Evolutionary conservation across 2,329 filamentous ascomycete species (phyloP).

Genomic region (Aureobasidium sp.): DNA sequence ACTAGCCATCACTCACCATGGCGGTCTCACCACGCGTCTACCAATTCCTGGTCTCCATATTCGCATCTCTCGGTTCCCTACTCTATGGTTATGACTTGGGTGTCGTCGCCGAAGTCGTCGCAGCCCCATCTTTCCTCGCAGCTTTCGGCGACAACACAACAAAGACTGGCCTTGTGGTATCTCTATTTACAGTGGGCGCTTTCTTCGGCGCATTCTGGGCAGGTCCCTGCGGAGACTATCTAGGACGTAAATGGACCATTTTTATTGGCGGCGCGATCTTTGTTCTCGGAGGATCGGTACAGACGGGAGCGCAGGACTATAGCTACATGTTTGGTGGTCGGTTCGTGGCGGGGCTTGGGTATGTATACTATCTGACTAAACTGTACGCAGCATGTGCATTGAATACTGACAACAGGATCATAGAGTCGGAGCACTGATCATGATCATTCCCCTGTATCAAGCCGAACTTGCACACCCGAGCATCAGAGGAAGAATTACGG

Average conservation of each 20-base stretch:
- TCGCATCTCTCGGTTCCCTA: constrained; percentile 29
- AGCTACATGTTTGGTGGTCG: constrained; percentile 21
- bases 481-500: constrained; percentile 22
- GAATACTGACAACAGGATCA: not conserved
- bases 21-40: constrained; percentile 20
- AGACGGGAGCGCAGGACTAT: constrained; percentile 21
- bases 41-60: constrained; percentile 31
- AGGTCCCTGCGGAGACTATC: constrained; percentile 59
- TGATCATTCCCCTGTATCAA: constrained; percentile 70
- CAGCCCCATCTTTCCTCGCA: constrained; percentile 19
- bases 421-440: constrained; percentile 46
- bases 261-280: constrained; percentile 51
- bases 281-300: constrained; percentile 21
- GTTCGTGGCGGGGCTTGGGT: constrained; percentile 20
- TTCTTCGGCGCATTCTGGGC: constrained; percentile 29
- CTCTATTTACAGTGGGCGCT: constrained; percentile 21
- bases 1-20: not conserved
- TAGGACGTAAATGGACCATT: constrained; percentile 64
- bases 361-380: not conserved
- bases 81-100: constrained; percentile 28
- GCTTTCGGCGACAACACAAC: constrained; percentile 17
- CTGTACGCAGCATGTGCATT: too few species aligned
- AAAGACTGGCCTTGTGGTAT: constrained; percentile 20
- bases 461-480: constrained; percentile 53
- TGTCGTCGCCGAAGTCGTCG: constrained; percentile 23